Evolutionary conservation across 2,329 filamentous ascomycete genomes (phyloP), one percentile per base, ranked within the genome.

Genomic region (Cladosporium sp.): DNA sequence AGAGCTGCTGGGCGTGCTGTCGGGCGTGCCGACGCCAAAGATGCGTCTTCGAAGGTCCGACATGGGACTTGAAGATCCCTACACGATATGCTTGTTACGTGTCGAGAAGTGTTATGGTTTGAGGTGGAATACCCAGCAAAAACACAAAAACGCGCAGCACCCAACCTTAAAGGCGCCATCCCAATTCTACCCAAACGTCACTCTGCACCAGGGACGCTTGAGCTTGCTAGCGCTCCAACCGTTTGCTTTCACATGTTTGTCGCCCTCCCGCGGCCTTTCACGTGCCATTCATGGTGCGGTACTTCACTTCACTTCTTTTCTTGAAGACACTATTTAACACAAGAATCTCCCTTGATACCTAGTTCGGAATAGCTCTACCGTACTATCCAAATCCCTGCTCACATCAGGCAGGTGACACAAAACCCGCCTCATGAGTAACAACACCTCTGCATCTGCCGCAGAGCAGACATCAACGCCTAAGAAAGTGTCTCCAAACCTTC

Each of bases 11-110:
- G 64, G 61, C 22, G 63, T 60, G 52, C 47, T 61, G 24, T 64
- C 59, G 15, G 55, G 54, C 18, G 52, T 54, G 27, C 56, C 52
- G 2, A 55, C 47, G 56, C 65, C 64, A 47, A 69, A 65, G 41
- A 69, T 66, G 43, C 66, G 64, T 41, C 65, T 61, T 12, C 65
- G 59, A 15, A 68, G 60, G 18, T 57, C 58, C 34, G 64, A 60
- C 66, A 68, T 68, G 43, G 15, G 20, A 29, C 37, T 37, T 22
- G 32, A 19, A 22, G 18, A n/a, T 13, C 24, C 7, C n/a, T 12
- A 19, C 19, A 34, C 18, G n/a, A n/a, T n/a, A n/a, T n/a, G n/a
- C n/a, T n/a, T n/a, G n/a, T n/a, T n/a, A n/a, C n/a, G n/a, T n/a
- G n/a, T n/a, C n/a, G n/a, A n/a, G n/a, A n/a, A n/a, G n/a, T n/a